Percentiles rank a stretch among this genome's conserved stretches.
Evolutionary conservation across 2,329 filamentous ascomycete species (phyloP).

Genomic region (Diaporthe amygdali): DNA sequence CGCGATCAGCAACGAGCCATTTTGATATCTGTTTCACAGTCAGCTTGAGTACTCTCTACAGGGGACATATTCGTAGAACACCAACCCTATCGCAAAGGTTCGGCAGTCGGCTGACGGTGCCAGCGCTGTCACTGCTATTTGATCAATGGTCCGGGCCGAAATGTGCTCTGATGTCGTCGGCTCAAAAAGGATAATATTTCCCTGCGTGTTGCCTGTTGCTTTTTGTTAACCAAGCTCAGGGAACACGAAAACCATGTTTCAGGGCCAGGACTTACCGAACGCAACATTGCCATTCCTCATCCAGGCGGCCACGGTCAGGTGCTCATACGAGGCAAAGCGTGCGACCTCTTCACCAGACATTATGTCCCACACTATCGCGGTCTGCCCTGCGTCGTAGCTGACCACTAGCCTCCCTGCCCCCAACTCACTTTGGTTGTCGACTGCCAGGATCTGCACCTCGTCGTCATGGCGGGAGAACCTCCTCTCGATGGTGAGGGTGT

Average conservation of each 20-base stretch:
- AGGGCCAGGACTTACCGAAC: slow-evolving; percentile 71
- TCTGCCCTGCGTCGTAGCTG: slow-evolving; percentile 90
- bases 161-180: slow-evolving; percentile 92
- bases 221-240: slow-evolving; percentile 30
- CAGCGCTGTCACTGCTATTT: slow-evolving; percentile 92
- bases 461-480: slow-evolving; percentile 84
- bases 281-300: slow-evolving; percentile 97
- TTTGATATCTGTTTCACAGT: slow-evolving; percentile 73
- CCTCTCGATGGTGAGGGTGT: slow-evolving; percentile 87
- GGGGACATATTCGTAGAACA: neutral
- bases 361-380: slow-evolving; percentile 95
- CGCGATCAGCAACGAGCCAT: slow-evolving; percentile 90
- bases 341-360: slow-evolving; percentile 89
- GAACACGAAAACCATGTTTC: neutral
- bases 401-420: slow-evolving; percentile 86
- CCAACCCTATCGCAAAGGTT: slow-evolving; percentile 93
- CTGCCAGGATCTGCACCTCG: slow-evolving; percentile 81
- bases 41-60: slow-evolving; percentile 18
- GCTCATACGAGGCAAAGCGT: slow-evolving; percentile 90
- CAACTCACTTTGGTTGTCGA: slow-evolving; percentile 89
- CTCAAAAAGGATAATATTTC: slow-evolving; percentile 93
- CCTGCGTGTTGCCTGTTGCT: slow-evolving; percentile 80
- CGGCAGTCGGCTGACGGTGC: slow-evolving; percentile 89
- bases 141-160: slow-evolving; percentile 85
- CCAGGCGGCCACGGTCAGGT: slow-evolving; percentile 85